phyloP scores from a whole-genome alignment of 2,329 filamentous ascomycete species.

The Coniochaeta prunicola region DNA sequence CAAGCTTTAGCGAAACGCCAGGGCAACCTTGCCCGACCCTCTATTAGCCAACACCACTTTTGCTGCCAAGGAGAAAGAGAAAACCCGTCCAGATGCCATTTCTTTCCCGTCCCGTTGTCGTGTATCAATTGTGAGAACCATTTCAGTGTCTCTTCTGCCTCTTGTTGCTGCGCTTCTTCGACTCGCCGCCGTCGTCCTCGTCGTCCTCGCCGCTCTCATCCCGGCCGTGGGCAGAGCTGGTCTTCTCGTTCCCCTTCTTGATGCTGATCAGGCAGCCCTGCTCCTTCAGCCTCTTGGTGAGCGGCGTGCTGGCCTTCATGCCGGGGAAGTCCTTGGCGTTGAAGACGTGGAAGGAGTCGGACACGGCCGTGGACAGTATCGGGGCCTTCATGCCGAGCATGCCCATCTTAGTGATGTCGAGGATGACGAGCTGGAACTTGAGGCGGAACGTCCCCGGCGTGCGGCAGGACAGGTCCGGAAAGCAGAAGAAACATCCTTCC shows the following conservation, averaged over 20 bases:
- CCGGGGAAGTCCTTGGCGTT: conserved; percentile 82
- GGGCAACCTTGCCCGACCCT: background rate
- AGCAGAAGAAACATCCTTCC: conserved; percentile 80
- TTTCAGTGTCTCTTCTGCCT: conserved; percentile 2
- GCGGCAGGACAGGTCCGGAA: conserved; percentile 73
- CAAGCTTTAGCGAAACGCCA: background rate
- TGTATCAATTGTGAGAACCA: background rate
- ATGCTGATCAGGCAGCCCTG: conserved; percentile 81
- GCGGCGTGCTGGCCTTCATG: conserved; percentile 68
- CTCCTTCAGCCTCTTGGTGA: conserved; percentile 68
- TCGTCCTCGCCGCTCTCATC: conserved; percentile 39
- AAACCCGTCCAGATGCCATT: background rate
- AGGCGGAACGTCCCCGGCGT: conserved; percentile 71
- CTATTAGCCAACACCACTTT: background rate
- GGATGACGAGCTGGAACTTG: conserved; percentile 64
- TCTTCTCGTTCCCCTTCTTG: conserved; percentile 74
- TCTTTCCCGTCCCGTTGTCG: background rate
- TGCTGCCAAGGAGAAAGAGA: background rate
- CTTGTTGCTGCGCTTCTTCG: conserved; percentile 10
- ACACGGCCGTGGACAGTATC: conserved; percentile 47
- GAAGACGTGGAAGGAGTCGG: conserved; percentile 70
- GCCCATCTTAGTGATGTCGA: conserved; percentile 52
- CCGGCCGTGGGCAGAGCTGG: conserved; percentile 21
- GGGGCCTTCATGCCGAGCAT: conserved; percentile 44
- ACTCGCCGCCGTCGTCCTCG: conserved; percentile 26